Evolutionary conservation across 2,329 filamentous ascomycete species (phyloP).

Genomic region (Talaromyces sp.): DNA sequence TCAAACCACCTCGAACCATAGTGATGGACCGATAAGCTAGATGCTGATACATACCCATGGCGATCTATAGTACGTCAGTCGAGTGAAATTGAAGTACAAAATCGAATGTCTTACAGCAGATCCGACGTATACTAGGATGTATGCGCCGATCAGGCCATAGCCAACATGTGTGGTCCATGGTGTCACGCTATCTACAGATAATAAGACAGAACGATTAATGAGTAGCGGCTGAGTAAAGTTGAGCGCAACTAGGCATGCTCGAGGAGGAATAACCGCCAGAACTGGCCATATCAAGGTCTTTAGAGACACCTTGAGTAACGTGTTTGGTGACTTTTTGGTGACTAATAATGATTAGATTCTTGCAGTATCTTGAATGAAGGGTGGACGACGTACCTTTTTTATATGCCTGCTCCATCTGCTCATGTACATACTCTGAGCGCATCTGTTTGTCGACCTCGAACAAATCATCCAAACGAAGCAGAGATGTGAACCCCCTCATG

Average conservation of each 20-base stretch:
- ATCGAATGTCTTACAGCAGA: conserved; percentile 32
- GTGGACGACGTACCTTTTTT: conserved; percentile 31
- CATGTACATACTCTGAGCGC: conserved; percentile 40
- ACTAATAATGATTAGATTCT: conserved; percentile 25
- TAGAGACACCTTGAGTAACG: conserved; percentile 31
- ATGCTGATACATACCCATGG: conserved; percentile 43
- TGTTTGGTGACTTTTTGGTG: conserved; percentile 25
- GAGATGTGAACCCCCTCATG: conserved; percentile 42
- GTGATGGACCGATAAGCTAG: conserved; percentile 43
- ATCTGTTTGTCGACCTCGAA: conserved; percentile 46
- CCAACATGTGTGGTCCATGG: conserved; percentile 33
- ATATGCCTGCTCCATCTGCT: conserved; percentile 40
- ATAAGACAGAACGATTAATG: conserved; percentile 36
- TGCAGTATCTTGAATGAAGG: background rate
- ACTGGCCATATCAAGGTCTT: conserved; percentile 35
- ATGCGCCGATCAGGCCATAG: conserved; percentile 46
- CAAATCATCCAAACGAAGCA: conserved; percentile 42
- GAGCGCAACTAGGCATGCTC: conserved; percentile 35
- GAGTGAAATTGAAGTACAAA: background rate
- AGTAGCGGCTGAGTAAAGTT: conserved; percentile 40
- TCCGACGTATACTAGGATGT: conserved; percentile 42
- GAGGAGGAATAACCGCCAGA: conserved; percentile 31
- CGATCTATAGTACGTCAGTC: conserved; percentile 26
- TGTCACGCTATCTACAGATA: conserved; percentile 30
- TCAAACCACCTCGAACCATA: conserved; percentile 42